Evolutionary conservation across 1,139 yeast genomes (phyloP), one percentile per base, ranked within the genome.

Genomic region (Lodderomyces jiufengensis): DNA sequence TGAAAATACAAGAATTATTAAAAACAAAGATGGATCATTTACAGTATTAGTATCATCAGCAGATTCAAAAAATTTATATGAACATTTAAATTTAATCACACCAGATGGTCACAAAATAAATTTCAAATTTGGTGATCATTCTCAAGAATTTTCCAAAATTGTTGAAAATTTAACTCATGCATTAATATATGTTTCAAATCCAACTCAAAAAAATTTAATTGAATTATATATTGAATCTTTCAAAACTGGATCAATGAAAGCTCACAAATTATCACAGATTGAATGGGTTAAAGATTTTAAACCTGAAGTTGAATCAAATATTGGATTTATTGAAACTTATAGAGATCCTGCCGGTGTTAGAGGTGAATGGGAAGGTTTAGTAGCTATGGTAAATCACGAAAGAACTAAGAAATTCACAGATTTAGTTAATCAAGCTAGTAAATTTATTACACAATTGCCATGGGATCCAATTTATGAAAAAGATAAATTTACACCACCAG

Each of bases 281-380:
- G 72, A 75, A 46, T 87, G 96, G 95, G 95, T 87, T 41, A 84
- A 84, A 54, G 95, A 87, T 55, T 61, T 84, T 37, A 82, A 86
- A 6, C 96, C 96, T 10, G 66, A 66, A 25, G 90, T 87, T 20
- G 96, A 87, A 60, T 80, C 92, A 31, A 85, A 87, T 54, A 77
- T 86, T 49, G 96, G 96, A 0, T 87, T 86, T 55, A 86, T 87
- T 50, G 96, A 87, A 63, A 86, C 95, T 22, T 87, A 87, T 61
- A 73, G 96, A 58, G 96, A 86, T 55, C 95, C 95, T 11, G 76
- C 90, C 13, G 95, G 95, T 33, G 87, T 86, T 31, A 77, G 92
- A 54, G 96, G 95, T 42, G 96, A 87, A 62, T 87, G 94, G 92
- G 95, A 87, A 63, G 88, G 95, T 24, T 65, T 87, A 32, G 94